phyloP scores from a whole-genome alignment of 2,329 filamentous ascomycete genomes.

The Aspergillus vadensis region DNA sequence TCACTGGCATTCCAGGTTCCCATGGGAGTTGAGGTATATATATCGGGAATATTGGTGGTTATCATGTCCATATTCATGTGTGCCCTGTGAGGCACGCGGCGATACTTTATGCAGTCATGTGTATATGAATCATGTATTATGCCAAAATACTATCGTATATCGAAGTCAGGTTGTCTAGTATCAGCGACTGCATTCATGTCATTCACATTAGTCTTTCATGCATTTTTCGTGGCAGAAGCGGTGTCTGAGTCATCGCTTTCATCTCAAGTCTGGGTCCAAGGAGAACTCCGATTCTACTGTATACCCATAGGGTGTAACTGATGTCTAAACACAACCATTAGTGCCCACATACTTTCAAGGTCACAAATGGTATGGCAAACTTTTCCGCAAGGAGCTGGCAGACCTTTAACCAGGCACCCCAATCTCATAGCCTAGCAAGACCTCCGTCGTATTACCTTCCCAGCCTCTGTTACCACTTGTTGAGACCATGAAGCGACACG shows the following conservation, averaged over 20 bases:
- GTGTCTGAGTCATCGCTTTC: background rate
- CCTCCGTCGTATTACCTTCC: conserved; percentile 89
- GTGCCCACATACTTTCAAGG: too few relatives aligned
- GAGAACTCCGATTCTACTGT: too few relatives aligned
- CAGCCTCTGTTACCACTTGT: conserved; percentile 90
- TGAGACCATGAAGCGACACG: conserved; percentile 86
- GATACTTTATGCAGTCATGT: background rate
- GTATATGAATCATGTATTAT: background rate
- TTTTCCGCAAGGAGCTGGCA: background rate
- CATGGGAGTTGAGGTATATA: background rate
- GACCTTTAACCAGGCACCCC: conserved; percentile 42
- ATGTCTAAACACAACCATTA: too few relatives aligned
- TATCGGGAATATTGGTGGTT: background rate
- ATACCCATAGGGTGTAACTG: too few relatives aligned
- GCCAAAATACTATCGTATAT: too few relatives aligned
- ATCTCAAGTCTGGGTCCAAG: too few relatives aligned
- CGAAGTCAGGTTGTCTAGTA: background rate
- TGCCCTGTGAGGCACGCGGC: background rate
- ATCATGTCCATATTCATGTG: background rate
- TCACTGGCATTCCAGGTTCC: background rate
- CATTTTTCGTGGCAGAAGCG: background rate
- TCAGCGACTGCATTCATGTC: background rate
- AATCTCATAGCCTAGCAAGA: conserved; percentile 93
- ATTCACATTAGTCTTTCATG: background rate
- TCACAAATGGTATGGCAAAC: too few relatives aligned